Conservation (phyloP, 805 yeast genomes). For the Zygosaccharomyces bailii region DNA sequence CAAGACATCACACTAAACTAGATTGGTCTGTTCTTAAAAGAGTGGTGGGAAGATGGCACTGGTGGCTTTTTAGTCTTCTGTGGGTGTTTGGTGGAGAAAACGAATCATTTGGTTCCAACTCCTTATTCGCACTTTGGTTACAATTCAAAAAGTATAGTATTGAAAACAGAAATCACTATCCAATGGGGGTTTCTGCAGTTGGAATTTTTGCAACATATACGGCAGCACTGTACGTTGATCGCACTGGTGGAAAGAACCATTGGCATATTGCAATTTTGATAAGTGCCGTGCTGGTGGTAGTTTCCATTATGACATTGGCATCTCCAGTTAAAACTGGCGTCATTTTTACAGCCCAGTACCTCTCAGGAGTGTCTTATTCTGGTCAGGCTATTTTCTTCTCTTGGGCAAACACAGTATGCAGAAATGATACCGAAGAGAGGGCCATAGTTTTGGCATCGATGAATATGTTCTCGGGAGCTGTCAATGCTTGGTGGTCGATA, state of each 20-base stretch:
- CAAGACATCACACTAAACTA: constrained; percentile 36
- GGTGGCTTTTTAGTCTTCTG: constrained; percentile 47
- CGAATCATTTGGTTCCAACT: constrained; percentile 42
- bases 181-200: constrained; percentile 47
- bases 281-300: constrained; percentile 38
- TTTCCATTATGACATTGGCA: constrained; percentile 41
- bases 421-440: constrained; percentile 53
- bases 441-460: constrained; percentile 57
- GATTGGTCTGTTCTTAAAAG: constrained; percentile 38
- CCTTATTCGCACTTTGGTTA: constrained; percentile 44
- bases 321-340: constrained; percentile 35
- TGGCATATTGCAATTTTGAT: constrained; percentile 47
- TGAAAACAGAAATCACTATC: constrained; percentile 44
- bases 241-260: constrained; percentile 41
- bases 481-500: constrained; percentile 57
- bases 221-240: constrained; percentile 39
- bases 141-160: constrained; percentile 38
- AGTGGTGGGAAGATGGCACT: constrained; percentile 49
- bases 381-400: constrained; percentile 55
- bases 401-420: constrained; percentile 54
- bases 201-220: constrained; percentile 43
- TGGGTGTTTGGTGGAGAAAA: constrained; percentile 48
- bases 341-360: constrained; percentile 49
- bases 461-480: constrained; percentile 56
- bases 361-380: constrained; percentile 48